Conservation (phyloP, 805 yeast genomes). For the Vanderwaltozyma verrucispora region DNA sequence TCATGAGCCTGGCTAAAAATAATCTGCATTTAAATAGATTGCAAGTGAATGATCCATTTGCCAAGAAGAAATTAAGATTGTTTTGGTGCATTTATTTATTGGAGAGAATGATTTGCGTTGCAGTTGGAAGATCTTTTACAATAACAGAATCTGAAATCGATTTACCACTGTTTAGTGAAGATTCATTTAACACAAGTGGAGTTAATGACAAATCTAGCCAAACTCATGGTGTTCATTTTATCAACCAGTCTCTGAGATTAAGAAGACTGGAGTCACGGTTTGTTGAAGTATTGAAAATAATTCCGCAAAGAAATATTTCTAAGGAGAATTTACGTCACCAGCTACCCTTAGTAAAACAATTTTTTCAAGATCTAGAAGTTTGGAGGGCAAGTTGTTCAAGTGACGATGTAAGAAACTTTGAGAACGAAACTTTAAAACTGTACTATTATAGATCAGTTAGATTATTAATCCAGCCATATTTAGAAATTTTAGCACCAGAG, state of each 20-base stretch:
- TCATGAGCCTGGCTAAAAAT: slow-evolving; percentile 36
- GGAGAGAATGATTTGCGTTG: slow-evolving; percentile 51
- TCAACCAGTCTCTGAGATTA: slow-evolving; percentile 46
- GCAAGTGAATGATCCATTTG: slow-evolving; percentile 16
- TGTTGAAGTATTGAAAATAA: slow-evolving; percentile 36
- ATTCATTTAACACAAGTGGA: slow-evolving; percentile 23
- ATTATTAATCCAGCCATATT: slow-evolving; percentile 50
- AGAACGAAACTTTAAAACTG: slow-evolving; percentile 47
- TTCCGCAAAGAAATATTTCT: slow-evolving; percentile 1
- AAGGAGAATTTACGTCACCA: slow-evolving; percentile 27
- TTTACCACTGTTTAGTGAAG: slow-evolving; percentile 41
- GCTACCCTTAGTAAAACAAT: slow-evolving; percentile 41
- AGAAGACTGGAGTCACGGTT: slow-evolving; percentile 51
- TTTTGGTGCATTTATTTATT: slow-evolving; percentile 59
- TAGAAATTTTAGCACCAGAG: slow-evolving; percentile 51
- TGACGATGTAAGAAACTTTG: slow-evolving; percentile 33
- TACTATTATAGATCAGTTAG: slow-evolving; percentile 54
- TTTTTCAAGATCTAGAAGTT: slow-evolving; percentile 42
- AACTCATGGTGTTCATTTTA: slow-evolving; percentile 33
- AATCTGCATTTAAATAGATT: slow-evolving; percentile 20
- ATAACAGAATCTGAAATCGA: slow-evolving; percentile 42
- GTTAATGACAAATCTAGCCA: slow-evolving; percentile 3
- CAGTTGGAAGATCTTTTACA: slow-evolving; percentile 49
- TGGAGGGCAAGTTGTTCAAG: slow-evolving; percentile 41
- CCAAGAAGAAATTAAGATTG: slow-evolving; percentile 38